Evolutionary conservation across 2,329 filamentous ascomycete genomes (phyloP), one percentile per base, ranked within the genome.

Genomic region (Ascochyta clinopodiicola): DNA sequence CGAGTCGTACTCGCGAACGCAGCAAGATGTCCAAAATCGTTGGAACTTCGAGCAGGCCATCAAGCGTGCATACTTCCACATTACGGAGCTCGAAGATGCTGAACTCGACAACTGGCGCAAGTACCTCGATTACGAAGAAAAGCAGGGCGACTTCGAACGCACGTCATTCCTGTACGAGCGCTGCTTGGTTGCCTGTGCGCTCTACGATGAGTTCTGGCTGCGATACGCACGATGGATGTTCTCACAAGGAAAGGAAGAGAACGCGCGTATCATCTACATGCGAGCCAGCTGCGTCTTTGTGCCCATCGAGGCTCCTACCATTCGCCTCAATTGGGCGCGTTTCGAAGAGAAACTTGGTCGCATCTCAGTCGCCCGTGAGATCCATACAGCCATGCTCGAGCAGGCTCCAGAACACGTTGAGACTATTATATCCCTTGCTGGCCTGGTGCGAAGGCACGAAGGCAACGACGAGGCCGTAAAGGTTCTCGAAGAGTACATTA

Each of bases 181-280:
- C 46, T 98, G 93, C 68, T 78, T 99, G 47, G 91, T 96, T 32
- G 94, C 92, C 0, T 96, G 91, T 69, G 94, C 95, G 15, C 89
- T 96, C 64, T 97, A 99, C 72, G 94, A 98, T 44, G 94, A 98
- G 72, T 96, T 98, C 76, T 99, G 95, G 95, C 87, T 96, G 68
- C 89, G 95, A n/a, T 99, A 96, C 76, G 91, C 90, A 15, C 84
- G 94, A 36, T 99, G 95, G 95, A 96, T 97, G 90, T 68, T 66
- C 32, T 86, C 86, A 0, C 78, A 86, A 1, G 87, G 83, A 64
- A 96, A 96, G 74, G 87, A 92, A 40, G 91, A 97, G 72, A 93
- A 97, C 71, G 88, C 94, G 6, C 89, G 95, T 53, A 93, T 91
- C 75, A 95, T 98, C 61, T 98, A 96, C 72, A 87, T 94, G 73